These are phyloP conservation scores for Acer yangbiense DNA, from an alignment of 345 rosid species.

Conservation along the genomic window DNA sequence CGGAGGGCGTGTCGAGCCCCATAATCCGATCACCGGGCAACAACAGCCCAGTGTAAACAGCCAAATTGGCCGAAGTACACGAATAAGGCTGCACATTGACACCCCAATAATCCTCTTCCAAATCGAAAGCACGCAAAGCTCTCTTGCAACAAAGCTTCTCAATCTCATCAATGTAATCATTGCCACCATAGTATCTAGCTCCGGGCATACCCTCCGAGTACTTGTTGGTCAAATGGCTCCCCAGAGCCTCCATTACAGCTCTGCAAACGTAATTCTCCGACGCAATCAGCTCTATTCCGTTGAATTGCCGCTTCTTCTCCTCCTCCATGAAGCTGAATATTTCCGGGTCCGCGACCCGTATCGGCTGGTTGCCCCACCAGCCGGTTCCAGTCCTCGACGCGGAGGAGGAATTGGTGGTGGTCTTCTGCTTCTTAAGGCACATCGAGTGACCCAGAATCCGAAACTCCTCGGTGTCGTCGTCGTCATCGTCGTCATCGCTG, in stretches of 20 bases:
- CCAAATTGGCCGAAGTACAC: slow-evolving; percentile 78
- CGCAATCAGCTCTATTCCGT: slow-evolving; percentile 74
- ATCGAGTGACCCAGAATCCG: slow-evolving; percentile 69
- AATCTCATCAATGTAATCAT: slow-evolving; percentile 71
- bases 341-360: slow-evolving; percentile 53
- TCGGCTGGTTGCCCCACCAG: slow-evolving; percentile 59
- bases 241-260: slow-evolving; percentile 80
- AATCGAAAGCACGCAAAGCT: slow-evolving; percentile 64
- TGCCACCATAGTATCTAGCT: slow-evolving; percentile 71
- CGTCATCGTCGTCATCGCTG: slow-evolving; percentile 24
- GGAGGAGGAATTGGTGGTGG: slow-evolving; percentile 25
- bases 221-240: slow-evolving; percentile 77
- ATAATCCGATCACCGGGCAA: slow-evolving; percentile 70
- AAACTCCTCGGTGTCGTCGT: slow-evolving; percentile 52
- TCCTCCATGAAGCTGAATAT: slow-evolving; percentile 57
- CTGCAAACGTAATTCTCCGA: slow-evolving; percentile 79
- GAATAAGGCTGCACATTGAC: slow-evolving; percentile 88
- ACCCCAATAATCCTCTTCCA: slow-evolving; percentile 65
- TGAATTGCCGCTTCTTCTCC: slow-evolving; percentile 62
- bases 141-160: slow-evolving; percentile 70
- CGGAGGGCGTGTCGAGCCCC: slow-evolving; percentile 78
- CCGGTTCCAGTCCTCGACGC: slow-evolving; percentile 43
- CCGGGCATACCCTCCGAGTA: slow-evolving; percentile 80
- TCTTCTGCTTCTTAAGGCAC: slow-evolving; percentile 38
- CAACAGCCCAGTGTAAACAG: slow-evolving; percentile 64